Base-by-base conservation (phyloP, 2,329 filamentous ascomycete genomes). In the Diaporthe citri region DNA sequence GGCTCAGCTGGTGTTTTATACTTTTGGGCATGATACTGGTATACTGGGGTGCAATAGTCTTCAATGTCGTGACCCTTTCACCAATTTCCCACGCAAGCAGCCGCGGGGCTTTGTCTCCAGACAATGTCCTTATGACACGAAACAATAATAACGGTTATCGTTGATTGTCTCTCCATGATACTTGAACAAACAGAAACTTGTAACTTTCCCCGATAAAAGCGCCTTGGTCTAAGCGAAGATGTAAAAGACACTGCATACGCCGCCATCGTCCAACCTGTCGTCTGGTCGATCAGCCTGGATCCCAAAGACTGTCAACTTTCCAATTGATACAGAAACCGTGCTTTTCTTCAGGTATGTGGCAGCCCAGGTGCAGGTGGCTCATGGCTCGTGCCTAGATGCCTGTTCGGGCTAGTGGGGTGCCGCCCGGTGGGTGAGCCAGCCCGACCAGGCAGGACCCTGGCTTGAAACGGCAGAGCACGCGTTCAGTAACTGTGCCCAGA, bases 391-490 rank as follows among this genome's bases (percentile, higher is more conserved):
- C 15, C 17, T 8, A 41, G 22, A n/a, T 39, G 34, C 56, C 56
- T 41, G 34, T 60, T 60, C 56, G 22, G 56, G 56, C 56, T 60
- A 60, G 43, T 48, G 56, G 36, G 13, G 36, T 41, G 57, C 57
- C n/a, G 36, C 20, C n/a, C 20, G 57, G 36, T 15, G 5, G 4
- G 17, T 7, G 60, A 7, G 60, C 41, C 34, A n/a, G 60, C 17
- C 41, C 10, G 17, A 66, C 28, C 31, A 51, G 20, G 62, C 60
- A 64, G 41, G 60, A 64, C 60, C 56, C 56, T 59, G 56, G 56
- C 22, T 59, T 59, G 56, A 59, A 59, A 39, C 56, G 56, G 34
- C 34, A 39, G 31, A 34, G 31, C 56, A 20, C 56, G 34, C 31
- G 13, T 60, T 66, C 28, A 7, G 60, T 13, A 46, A 20, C 41